Evolutionary conservation across 768 basidiomycete genomes (phyloP), one percentile per base, ranked within the genome.

Genomic region (Scleroderma citrinum): DNA sequence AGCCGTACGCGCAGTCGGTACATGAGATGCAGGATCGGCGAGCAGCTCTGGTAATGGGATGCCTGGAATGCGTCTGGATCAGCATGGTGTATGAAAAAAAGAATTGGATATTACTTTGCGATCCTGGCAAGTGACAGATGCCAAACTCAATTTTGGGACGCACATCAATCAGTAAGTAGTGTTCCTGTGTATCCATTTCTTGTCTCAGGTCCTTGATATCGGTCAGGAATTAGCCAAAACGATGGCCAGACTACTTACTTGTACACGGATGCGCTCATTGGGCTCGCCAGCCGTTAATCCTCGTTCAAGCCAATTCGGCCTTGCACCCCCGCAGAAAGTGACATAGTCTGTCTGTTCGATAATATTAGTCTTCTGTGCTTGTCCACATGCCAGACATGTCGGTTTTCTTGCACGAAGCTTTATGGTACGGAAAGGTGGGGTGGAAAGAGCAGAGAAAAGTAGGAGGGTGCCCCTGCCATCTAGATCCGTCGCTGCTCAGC

Each of bases 91-190:
- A 11, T 43, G 17, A n/a, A 23, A 17, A 10, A 43, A 5, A 12
- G 43, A 19, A n/a, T 26, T 14, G 34, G 26, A 20, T 68, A 81
- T 55, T 53, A 95, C 93, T 91, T 46, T 64, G 75, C 5, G 89
- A 91, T 0, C 69, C 72, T 3, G 87, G 83, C 32, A 98, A 67
- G 51, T 80, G 78, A 56, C 92, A 93, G 23, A 97, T 96, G 2
- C 84, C 85, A 63, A 83, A 97, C 64, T 97, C 93, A 0, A 75
- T 80, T 34, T 71, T 67, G 5, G 88, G 76, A 17, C 95, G 77
- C 6, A 94, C 91, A 58, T 98, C 95, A 14, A 97, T 69, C 8
- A 98, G 59, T 1, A 56, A 44, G 7, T 58, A 50, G 21, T 47
- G 43, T 30, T 63, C 64, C 13, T 69, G 53, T 29, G 58, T 53